These are phyloP conservation scores for Arxiozyma bovina DNA, from an alignment of 1,139 yeast genomes.

Conservation along the genomic window DNA sequence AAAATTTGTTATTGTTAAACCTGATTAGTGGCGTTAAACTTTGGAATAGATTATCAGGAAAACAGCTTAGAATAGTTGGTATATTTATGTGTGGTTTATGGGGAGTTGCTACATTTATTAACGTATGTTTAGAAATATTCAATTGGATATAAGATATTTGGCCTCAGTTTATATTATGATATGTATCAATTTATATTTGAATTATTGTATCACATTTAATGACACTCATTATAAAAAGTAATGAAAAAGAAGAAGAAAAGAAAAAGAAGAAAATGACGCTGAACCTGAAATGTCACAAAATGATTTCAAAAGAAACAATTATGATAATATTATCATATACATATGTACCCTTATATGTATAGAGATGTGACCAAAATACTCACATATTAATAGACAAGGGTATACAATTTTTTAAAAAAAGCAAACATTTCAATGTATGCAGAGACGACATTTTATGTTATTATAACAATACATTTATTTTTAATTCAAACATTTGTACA, in stretches of 20 bases:
- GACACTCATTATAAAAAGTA: not conserved
- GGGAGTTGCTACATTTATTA: conserved; percentile 24
- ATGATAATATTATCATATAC: no score
- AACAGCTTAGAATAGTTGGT: conserved; percentile 20
- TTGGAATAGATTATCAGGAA: conserved; percentile 10
- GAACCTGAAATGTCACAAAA: not conserved
- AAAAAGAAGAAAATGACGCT: not conserved
- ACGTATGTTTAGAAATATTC: conserved; percentile 20
- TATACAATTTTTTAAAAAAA: not conserved
- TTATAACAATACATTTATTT: not conserved
- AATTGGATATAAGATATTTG: not conserved
- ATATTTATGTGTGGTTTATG: conserved; percentile 26
- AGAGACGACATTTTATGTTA: not conserved
- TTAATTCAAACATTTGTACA: not conserved
- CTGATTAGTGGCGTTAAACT: conserved; percentile 15
- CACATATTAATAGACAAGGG: no score
- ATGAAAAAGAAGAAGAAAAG: no score
- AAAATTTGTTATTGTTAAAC: conserved; percentile 13
- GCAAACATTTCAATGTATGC: not conserved
- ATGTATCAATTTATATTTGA: no score
- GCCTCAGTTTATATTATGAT: not conserved
- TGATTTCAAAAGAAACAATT: not conserved
- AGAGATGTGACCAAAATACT: no score
- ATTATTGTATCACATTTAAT: no score
- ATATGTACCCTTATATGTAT: no score